Percentiles rank a stretch among this genome's conserved stretches.
Evolutionary conservation across 371 early-diverging fungal genomes (phyloP).

Genomic region (Saksenaea vasiformis): DNA sequence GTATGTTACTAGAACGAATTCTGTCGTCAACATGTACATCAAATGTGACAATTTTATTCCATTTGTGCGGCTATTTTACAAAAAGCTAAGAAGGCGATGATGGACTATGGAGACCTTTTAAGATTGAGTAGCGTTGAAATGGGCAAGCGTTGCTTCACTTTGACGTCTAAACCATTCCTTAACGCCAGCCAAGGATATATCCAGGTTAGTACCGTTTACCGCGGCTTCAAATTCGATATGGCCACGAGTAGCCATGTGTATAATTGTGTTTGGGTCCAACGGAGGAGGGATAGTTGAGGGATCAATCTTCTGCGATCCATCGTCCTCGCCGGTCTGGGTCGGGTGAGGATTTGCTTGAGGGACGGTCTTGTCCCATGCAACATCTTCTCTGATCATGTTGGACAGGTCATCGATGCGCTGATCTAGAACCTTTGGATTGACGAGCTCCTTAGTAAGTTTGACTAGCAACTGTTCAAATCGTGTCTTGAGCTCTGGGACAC

Average conservation of each 20-base stretch:
- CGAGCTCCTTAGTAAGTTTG: slow-evolving; percentile 17
- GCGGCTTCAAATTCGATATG: slow-evolving; percentile 16
- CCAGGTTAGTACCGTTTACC: slow-evolving; percentile 21
- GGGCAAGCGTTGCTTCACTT: neutral
- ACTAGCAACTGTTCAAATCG: slow-evolving; percentile 23
- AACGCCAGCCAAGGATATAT: slow-evolving; percentile 15
- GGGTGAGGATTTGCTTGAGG: slow-evolving; percentile 17
- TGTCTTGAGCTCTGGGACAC: slow-evolving; percentile 20
- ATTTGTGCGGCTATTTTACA: neutral
- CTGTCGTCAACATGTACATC: no score
- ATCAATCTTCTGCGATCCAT: neutral
- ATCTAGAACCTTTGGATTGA: slow-evolving; percentile 22
- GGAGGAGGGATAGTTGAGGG: slow-evolving; percentile 1
- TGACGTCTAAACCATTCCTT: slow-evolving; percentile 21
- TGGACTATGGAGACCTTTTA: neutral
- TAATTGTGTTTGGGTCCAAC: slow-evolving; percentile 4
- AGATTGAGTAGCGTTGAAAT: neutral
- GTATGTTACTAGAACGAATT: no score
- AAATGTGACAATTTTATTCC: no score
- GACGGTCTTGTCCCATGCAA: slow-evolving; percentile 35
- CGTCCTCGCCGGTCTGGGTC: neutral
- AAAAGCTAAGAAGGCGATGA: neutral
- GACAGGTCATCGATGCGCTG: slow-evolving; percentile 27
- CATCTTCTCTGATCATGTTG: slow-evolving; percentile 34
- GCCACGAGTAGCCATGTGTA: slow-evolving; percentile 6